phyloP scores from a whole-genome alignment of 305 asterid genomes.

The Solanum hybrid region DNA sequence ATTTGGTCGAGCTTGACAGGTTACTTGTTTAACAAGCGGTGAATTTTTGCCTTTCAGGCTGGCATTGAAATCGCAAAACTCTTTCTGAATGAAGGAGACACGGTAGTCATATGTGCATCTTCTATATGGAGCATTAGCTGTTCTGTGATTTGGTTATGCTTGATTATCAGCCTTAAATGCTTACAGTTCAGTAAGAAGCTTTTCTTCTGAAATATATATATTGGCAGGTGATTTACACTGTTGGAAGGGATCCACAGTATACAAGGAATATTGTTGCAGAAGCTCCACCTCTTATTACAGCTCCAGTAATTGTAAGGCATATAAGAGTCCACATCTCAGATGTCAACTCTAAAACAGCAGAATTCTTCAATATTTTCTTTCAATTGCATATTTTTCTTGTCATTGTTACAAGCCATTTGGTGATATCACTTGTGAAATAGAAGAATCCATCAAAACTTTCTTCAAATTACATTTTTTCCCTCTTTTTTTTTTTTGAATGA shows the following conservation, averaged over 20 bases:
- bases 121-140: neutral
- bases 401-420: neutral
- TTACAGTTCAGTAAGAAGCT: neutral
- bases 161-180: neutral
- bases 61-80: conserved; percentile 96
- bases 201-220: neutral
- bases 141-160: neutral
- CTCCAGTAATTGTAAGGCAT: conserved; percentile 69
- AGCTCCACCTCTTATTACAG: conserved; percentile 59
- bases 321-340: neutral
- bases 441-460: neutral
- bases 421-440: neutral
- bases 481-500: neutral
- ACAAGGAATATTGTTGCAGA: conserved; percentile 70
- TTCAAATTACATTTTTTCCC: neutral
- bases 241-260: conserved; percentile 77
- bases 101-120: conserved; percentile 38
- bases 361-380: neutral
- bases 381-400: neutral
- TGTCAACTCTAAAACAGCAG: neutral
- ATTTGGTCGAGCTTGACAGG: conserved; percentile 12
- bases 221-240: conserved; percentile 83
- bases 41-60: conserved; percentile 48
- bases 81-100: conserved; percentile 78
- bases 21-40: neutral